Evolutionary conservation across 345 rosid species (phyloP).

Genomic region (Linum tenue): DNA sequence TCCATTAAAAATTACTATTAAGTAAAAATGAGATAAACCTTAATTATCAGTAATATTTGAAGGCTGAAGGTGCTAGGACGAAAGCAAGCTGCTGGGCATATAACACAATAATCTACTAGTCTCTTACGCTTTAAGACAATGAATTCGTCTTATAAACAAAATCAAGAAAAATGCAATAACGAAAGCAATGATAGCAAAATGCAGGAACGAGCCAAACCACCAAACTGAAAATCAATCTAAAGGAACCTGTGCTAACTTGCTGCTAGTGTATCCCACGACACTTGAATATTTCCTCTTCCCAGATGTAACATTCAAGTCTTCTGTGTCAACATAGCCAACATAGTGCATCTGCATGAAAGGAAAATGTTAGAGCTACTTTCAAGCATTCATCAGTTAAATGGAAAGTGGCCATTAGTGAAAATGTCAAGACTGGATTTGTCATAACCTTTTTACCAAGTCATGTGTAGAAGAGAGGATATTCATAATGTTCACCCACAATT

Average conservation of each 20-base stretch:
- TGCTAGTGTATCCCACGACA: slow-evolving; percentile 52
- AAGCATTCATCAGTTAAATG: neutral
- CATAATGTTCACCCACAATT: no score
- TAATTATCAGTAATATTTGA: no score
- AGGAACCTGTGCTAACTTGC: slow-evolving; percentile 92
- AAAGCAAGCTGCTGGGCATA: no score
- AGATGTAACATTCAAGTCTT: slow-evolving; percentile 74
- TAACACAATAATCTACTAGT: neutral
- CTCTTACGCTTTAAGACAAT: neutral
- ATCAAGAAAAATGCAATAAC: neutral
- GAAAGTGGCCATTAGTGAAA: neutral
- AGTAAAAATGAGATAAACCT: no score
- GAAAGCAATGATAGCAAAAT: neutral
- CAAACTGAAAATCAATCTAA: slow-evolving; percentile 4
- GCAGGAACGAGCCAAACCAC: neutral
- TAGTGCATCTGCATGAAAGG: slow-evolving; percentile 66
- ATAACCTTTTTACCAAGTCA: neutral
- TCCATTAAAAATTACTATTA: no score
- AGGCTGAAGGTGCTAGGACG: no score
- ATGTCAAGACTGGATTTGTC: neutral
- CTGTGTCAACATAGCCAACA: slow-evolving; percentile 78
- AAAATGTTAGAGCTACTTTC: slow-evolving; percentile 10
- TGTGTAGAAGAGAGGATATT: no score
- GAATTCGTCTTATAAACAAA: no score
- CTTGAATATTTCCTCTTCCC: slow-evolving; percentile 75